phyloP scores from a whole-genome alignment of 768 basidiomycete genomes.

The Pholiota microspora region DNA sequence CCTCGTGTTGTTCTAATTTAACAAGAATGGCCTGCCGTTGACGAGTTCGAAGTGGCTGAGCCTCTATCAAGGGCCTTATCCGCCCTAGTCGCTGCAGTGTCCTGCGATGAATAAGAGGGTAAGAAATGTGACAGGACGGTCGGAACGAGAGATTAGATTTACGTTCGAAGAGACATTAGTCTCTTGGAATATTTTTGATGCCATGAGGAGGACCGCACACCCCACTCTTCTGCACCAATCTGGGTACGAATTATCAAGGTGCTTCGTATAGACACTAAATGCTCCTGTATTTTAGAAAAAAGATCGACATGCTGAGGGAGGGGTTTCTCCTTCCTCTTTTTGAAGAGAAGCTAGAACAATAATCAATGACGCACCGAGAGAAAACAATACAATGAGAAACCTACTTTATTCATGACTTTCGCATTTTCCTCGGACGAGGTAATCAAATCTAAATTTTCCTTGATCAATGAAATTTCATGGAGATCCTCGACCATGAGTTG shows the following conservation, averaged over 20 bases:
- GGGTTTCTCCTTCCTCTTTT: conserved; percentile 19
- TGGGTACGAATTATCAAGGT: conserved; percentile 23
- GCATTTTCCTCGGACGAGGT: conserved; percentile 22
- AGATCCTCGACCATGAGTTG: conserved; percentile 17
- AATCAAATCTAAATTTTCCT: conserved; percentile 24
- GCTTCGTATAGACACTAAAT: conserved; percentile 21
- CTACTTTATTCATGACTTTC: conserved; percentile 26
- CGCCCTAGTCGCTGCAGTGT: conserved; percentile 28
- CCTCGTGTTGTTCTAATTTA: conserved; percentile 38
- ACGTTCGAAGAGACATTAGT: conserved; percentile 34
- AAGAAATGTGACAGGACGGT: neutral
- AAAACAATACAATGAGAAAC: conserved; percentile 12
- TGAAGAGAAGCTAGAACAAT: conserved; percentile 22
- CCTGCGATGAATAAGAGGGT: conserved; percentile 17
- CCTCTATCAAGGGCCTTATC: conserved; percentile 25
- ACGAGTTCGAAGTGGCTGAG: conserved; percentile 25
- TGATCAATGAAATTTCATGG: conserved; percentile 24
- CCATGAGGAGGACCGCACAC: conserved; percentile 30
- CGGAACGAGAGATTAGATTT: conserved; percentile 10
- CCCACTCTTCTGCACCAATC: conserved; percentile 32
- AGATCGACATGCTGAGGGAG: conserved; percentile 28
- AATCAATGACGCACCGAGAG: neutral
- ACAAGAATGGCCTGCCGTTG: conserved; percentile 26
- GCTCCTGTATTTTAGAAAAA: conserved; percentile 26
- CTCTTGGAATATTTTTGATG: conserved; percentile 30